These are phyloP conservation scores for Aphanomyces stellatus DNA, from an alignment of 352 stramenopile genomes.

Conservation along the genomic window DNA sequence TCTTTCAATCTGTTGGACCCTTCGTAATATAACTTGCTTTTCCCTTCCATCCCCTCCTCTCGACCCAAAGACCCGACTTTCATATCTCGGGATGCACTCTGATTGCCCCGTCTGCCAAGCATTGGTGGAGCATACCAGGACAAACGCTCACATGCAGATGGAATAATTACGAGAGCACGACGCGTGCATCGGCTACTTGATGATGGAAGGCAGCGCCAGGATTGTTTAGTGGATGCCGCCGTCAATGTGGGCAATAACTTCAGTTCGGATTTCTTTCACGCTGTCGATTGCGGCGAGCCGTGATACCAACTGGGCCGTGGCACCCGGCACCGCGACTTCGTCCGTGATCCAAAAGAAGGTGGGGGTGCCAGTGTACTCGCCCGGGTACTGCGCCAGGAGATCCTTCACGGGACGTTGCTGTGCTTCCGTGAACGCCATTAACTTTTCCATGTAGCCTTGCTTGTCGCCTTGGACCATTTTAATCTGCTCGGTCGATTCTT, in stretches of 20 bases:
- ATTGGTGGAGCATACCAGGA: too few species aligned
- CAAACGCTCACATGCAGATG: too few species aligned
- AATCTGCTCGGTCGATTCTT: constrained; percentile 22
- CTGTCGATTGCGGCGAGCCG: constrained; percentile 33
- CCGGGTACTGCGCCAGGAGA: constrained; percentile 26
- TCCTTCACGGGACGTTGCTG: constrained; percentile 37
- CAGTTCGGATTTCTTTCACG: constrained; percentile 32
- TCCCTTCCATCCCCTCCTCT: too few species aligned
- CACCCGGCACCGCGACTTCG: constrained; percentile 40
- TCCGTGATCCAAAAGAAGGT: constrained; percentile 66
- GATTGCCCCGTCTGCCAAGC: too few species aligned
- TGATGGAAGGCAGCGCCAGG: too few species aligned
- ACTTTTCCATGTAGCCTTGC: constrained; percentile 33
- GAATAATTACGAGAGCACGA: too few species aligned
- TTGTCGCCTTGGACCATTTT: constrained; percentile 23
- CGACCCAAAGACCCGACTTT: too few species aligned
- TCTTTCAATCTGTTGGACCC: too few species aligned
- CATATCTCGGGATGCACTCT: too few species aligned
- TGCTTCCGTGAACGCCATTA: constrained; percentile 43
- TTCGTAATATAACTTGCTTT: too few species aligned
- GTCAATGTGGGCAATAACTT: constrained; percentile 23
- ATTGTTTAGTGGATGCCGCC: background rate
- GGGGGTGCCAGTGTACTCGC: constrained; percentile 26
- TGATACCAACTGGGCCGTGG: constrained; percentile 28
- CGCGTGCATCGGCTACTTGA: too few species aligned